phyloP scores from a whole-genome alignment of 1,284 basidiomycete genomes.

The Tylopilus orsonianus region DNA sequence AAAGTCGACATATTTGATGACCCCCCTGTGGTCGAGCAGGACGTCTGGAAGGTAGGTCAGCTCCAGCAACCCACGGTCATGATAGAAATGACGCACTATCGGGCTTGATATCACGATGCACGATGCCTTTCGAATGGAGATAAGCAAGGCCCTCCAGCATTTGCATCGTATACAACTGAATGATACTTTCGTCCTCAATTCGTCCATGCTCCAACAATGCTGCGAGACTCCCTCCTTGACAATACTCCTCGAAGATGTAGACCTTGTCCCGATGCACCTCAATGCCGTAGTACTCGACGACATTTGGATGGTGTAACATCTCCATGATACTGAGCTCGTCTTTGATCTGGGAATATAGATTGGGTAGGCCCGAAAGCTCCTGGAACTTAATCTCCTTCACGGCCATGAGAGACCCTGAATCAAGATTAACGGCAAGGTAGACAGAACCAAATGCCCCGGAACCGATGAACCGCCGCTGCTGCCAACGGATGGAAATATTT shows the following conservation, averaged over 20 bases:
- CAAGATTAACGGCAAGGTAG: conserved; percentile 97
- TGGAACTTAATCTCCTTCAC: conserved; percentile 99
- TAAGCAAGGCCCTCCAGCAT: conserved; percentile 95
- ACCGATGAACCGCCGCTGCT: conserved; percentile 97
- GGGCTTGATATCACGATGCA: conserved; percentile 98
- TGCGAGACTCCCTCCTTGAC: conserved; percentile 93
- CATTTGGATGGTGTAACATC: conserved; percentile 96
- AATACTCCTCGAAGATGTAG: conserved; percentile 99
- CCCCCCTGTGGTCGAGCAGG: conserved; percentile 88
- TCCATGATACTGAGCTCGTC: conserved; percentile 99
- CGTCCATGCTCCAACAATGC: conserved; percentile 90
- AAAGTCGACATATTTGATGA: conserved; percentile 98
- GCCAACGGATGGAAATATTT: conserved; percentile 97
- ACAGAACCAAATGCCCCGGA: conserved; percentile 97
- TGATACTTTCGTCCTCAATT: conserved; percentile 96
- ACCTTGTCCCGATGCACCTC: conserved; percentile 99
- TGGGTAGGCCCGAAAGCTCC: conserved; percentile 82
- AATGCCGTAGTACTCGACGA: conserved; percentile 99
- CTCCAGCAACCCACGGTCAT: conserved; percentile 6
- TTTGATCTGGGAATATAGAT: conserved; percentile 89
- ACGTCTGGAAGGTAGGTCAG: conserved; percentile 65
- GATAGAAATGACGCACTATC: conserved; percentile 74
- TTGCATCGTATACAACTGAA: conserved; percentile 95
- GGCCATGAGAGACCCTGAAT: conserved; percentile 96
- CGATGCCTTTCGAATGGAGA: conserved; percentile 89